A percentile compares a stretch with the other conserved stretches of the same genome.
Conservation (phyloP, 2,329 filamentous ascomycete species). For the Ascochyta viciae-villosae region DNA sequence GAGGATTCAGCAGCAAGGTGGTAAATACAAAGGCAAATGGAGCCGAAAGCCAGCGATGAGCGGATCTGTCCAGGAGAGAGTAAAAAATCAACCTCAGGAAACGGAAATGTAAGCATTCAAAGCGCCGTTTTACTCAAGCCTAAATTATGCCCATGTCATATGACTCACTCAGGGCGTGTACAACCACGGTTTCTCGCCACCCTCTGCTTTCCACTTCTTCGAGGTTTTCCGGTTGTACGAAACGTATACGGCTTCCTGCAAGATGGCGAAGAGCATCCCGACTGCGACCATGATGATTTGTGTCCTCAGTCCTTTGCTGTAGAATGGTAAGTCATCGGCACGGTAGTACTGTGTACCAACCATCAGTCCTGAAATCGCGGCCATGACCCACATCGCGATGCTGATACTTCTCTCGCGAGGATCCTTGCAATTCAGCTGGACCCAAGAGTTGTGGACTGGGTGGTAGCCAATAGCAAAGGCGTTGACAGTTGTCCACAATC, state of each 20-base stretch:
- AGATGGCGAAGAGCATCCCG: slow-evolving; percentile 51
- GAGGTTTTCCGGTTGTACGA: slow-evolving; percentile 47
- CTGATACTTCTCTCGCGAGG: slow-evolving; percentile 57
- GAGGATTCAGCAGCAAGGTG: slow-evolving; percentile 40
- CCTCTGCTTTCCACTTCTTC: slow-evolving; percentile 19
- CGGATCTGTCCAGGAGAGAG: background rate
- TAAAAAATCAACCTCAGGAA: background rate
- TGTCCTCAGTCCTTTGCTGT: slow-evolving; percentile 53
- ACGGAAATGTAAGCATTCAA: background rate
- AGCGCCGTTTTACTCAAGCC: background rate
- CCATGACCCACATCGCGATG: slow-evolving; percentile 62
- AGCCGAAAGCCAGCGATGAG: slow-evolving; percentile 19
- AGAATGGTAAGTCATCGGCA: slow-evolving; percentile 53
- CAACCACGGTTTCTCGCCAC: slow-evolving; percentile 29
- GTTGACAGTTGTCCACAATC: slow-evolving; percentile 61
- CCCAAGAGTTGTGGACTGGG: slow-evolving; percentile 61
- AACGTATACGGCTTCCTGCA: slow-evolving; percentile 53
- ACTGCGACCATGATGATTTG: slow-evolving; percentile 56
- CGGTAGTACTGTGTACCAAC: slow-evolving; percentile 60
- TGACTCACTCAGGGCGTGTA: slow-evolving; percentile 21
- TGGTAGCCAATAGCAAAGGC: slow-evolving; percentile 62
- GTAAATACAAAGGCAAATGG: slow-evolving; percentile 38
- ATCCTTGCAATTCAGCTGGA: slow-evolving; percentile 60
- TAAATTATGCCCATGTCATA: background rate
- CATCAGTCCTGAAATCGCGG: slow-evolving; percentile 60